Conservation (phyloP, 306 rosid species). For the Geum urbanum region DNA sequence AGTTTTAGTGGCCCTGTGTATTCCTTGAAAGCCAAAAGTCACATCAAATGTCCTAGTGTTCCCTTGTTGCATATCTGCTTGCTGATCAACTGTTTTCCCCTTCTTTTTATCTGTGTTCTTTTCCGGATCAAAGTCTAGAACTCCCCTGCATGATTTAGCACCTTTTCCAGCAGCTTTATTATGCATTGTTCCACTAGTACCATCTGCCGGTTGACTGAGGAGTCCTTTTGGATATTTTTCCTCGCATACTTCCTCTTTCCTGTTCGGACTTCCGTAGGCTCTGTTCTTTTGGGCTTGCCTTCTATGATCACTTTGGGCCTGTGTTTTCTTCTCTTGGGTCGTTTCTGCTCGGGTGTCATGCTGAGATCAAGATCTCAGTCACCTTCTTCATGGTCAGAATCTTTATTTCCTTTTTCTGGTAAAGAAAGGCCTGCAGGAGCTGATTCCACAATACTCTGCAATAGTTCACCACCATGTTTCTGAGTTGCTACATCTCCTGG, state of each 20-base stretch:
- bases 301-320: constrained; percentile 81
- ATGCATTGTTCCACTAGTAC: constrained; percentile 24
- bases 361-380: constrained; percentile 55
- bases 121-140: constrained; percentile 58
- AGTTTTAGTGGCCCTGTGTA: constrained; percentile 25
- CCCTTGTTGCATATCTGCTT: constrained; percentile 32
- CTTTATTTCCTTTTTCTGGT: constrained; percentile 28
- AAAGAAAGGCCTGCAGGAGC: constrained; percentile 52
- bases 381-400: constrained; percentile 32
- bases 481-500: constrained; percentile 26
- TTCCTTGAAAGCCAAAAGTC: constrained; percentile 28
- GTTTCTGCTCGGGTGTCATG: constrained; percentile 68
- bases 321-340: constrained; percentile 65
- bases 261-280: constrained; percentile 35
- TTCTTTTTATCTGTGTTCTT: constrained; percentile 33
- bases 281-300: too few species aligned
- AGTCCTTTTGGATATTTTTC: constrained; percentile 36
- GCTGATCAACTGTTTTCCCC: constrained; percentile 30
- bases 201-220: constrained; percentile 40
- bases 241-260: constrained; percentile 60
- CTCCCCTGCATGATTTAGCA: constrained; percentile 54
- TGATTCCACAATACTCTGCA: constrained; percentile 56
- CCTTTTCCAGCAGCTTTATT: constrained; percentile 22
- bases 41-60: constrained; percentile 25
- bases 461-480: constrained; percentile 24